Evolutionary conservation across 1,139 yeast species (phyloP).

Genomic region (Yamadazyma jaroonii): DNA sequence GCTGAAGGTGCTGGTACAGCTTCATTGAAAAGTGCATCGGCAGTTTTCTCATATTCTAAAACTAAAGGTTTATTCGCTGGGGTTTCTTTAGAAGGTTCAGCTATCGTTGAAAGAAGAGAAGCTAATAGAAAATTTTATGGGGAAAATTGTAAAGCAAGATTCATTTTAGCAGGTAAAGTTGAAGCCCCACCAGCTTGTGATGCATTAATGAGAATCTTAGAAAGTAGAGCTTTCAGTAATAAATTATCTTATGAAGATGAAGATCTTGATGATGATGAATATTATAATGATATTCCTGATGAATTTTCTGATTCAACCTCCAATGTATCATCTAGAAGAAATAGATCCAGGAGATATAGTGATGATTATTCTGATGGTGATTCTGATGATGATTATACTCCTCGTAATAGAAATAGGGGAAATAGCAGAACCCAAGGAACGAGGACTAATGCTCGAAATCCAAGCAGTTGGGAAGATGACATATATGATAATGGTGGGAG

Average conservation of each 20-base stretch:
- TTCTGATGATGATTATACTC: slow-evolving; percentile 18
- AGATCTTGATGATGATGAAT: slow-evolving; percentile 56
- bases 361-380: slow-evolving; percentile 44
- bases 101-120: slow-evolving; percentile 91
- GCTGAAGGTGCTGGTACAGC: slow-evolving; percentile 99
- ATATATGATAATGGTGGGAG: slow-evolving; percentile 56
- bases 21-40: slow-evolving; percentile 81
- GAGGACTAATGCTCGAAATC: slow-evolving; percentile 9
- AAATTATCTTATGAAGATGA: slow-evolving; percentile 50
- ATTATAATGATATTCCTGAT: slow-evolving; percentile 71
- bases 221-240: slow-evolving; percentile 78
- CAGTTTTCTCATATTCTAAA: slow-evolving; percentile 90
- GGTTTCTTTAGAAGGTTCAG: slow-evolving; percentile 94
- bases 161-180: slow-evolving; percentile 78
- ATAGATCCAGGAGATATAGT: slow-evolving; percentile 33
- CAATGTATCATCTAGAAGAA: slow-evolving; percentile 25
- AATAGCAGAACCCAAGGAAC: slow-evolving; percentile 4
- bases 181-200: slow-evolving; percentile 95
- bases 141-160: slow-evolving; percentile 76
- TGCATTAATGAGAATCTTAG: slow-evolving; percentile 79
- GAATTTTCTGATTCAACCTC: slow-evolving; percentile 51
- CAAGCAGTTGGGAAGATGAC: slow-evolving; percentile 72
- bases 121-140: slow-evolving; percentile 96
- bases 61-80: slow-evolving; percentile 98
- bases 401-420: slow-evolving; percentile 6